Percentiles rank a stretch among this genome's conserved stretches.
phyloP scores from a whole-genome alignment of 2,329 filamentous ascomycete genomes.

The Fusarium stilboides region DNA sequence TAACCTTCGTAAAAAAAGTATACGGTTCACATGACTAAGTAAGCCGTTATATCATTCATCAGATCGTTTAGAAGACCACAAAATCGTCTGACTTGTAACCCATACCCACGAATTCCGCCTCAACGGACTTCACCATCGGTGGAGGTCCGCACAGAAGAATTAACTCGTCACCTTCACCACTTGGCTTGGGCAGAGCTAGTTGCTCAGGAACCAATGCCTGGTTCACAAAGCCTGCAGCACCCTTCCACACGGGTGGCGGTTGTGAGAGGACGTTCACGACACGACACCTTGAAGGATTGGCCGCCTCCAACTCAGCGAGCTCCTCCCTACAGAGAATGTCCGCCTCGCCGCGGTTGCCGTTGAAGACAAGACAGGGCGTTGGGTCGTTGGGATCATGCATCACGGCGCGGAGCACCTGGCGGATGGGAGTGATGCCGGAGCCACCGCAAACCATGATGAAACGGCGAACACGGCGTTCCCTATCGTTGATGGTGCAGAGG shows the following conservation, averaged over 20 bases:
- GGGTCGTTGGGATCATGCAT: slow-evolving; percentile 68
- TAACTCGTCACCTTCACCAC: slow-evolving; percentile 66
- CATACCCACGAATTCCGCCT: slow-evolving; percentile 65
- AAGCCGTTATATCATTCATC: not conserved
- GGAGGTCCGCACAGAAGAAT: slow-evolving; percentile 86
- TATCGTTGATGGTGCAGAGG: slow-evolving; percentile 71
- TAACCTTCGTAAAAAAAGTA: not conserved
- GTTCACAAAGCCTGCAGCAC: slow-evolving; percentile 77
- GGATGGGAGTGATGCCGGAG: slow-evolving; percentile 93
- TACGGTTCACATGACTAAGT: not conserved
- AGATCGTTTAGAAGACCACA: slow-evolving; percentile 46
- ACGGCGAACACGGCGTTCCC: slow-evolving; percentile 69
- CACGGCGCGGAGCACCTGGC: slow-evolving; percentile 83
- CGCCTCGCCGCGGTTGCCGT: slow-evolving; percentile 82
- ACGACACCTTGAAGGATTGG: slow-evolving; percentile 70
- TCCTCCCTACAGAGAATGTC: slow-evolving; percentile 88
- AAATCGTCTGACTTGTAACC: slow-evolving; percentile 70
- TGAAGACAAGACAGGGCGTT: slow-evolving; percentile 80
- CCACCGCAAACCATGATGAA: slow-evolving; percentile 93
- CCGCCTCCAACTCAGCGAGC: slow-evolving; percentile 73
- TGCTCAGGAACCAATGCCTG: slow-evolving; percentile 73
- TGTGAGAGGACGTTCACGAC: slow-evolving; percentile 80
- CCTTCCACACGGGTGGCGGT: slow-evolving; percentile 75
- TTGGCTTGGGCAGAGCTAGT: slow-evolving; percentile 58
- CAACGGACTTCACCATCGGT: slow-evolving; percentile 78